Evolutionary conservation across 2,329 filamentous ascomycete genomes (phyloP).

Genomic region (Fusarium decemcellulare): DNA sequence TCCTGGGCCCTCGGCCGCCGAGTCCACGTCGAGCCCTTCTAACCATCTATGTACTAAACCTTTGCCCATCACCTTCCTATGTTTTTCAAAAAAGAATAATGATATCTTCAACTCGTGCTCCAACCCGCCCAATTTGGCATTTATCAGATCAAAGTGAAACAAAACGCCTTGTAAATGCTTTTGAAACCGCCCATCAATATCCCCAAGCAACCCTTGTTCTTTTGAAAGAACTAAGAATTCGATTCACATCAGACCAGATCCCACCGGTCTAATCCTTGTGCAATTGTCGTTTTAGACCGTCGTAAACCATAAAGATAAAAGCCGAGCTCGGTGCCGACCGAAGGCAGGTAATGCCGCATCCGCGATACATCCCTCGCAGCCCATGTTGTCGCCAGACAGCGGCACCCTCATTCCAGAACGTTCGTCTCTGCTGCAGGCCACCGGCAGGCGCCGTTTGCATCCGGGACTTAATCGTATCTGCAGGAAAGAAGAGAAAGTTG

Average conservation of each 20-base stretch:
- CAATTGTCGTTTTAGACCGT: conserved; percentile 82
- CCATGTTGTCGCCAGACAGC: conserved; percentile 88
- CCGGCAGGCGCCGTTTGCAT: conserved; percentile 91
- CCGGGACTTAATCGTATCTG: conserved; percentile 96
- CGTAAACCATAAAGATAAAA: conserved; percentile 97
- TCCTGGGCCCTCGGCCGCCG: not conserved
- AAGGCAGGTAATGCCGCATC: conserved; percentile 92
- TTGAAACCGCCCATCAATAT: conserved; percentile 10
- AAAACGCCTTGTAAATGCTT: conserved; percentile 43
- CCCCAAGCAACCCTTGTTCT: conserved; percentile 14
- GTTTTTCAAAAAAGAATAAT: not conserved
- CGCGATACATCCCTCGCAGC: conserved; percentile 88
- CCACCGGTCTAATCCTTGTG: conserved; percentile 55
- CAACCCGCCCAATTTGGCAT: conserved; percentile 10
- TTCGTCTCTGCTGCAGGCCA: conserved; percentile 67
- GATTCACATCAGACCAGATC: not conserved
- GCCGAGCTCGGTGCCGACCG: conserved; percentile 95
- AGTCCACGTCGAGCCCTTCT: conserved; percentile 9
- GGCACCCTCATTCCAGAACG: conserved; percentile 80
- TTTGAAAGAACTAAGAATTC: conserved; percentile 8
- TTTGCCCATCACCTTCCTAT: conserved; percentile 2
- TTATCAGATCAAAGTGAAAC: conserved; percentile 7
- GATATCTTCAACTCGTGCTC: conserved; percentile 19
- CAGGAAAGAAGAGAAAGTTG: conserved; percentile 97
- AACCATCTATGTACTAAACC: conserved; percentile 18